Evolutionary conservation across 495 filamentous ascomycete species (phyloP), one percentile per base, ranked within the genome.

Genomic region (Hypoxylon lienhwacheense): DNA sequence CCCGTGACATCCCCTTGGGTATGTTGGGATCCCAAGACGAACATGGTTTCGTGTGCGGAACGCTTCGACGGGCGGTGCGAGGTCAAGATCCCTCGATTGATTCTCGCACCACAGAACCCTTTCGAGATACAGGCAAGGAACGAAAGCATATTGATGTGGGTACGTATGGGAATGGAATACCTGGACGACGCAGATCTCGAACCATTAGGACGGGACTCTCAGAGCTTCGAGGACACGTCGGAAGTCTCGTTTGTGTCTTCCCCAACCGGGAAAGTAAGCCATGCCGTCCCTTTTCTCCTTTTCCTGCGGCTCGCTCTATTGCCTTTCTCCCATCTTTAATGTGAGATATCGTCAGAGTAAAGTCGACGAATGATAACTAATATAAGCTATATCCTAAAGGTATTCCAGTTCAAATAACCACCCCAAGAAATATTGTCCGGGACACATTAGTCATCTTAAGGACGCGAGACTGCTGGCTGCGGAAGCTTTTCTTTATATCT

Each of bases 331-430:
- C 3, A 37, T 11, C 7, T 20, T n/a, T n/a, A n/a, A n/a, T n/a
- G n/a, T n/a, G n/a, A n/a, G n/a, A n/a, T n/a, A n/a, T n/a, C n/a
- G n/a, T n/a, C n/a, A n/a, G n/a, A n/a, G n/a, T n/a, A n/a, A n/a
- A n/a, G n/a, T n/a, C n/a, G n/a, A n/a, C n/a, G n/a, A n/a, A n/a
- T n/a, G n/a, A n/a, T n/a, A n/a, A n/a, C n/a, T n/a, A n/a, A n/a
- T n/a, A n/a, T n/a, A n/a, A n/a, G n/a, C n/a, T n/a, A n/a, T 2
- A 12, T 21, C n/a, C 17, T 37, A 37, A 4, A 37, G 17, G 5
- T 37, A 37, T 37, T 66, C 67, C 15, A 64, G 68, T 37, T 56
- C 81, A 36, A 72, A 71, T 7, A 69, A 81, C 16, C 65, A 69
- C 62, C 80, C 5, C n/a, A n/a, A n/a, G n/a, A n/a, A n/a, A n/a